Percentiles rank a stretch among this genome's conserved stretches.
These are phyloP conservation scores for Erigeron canadensis DNA, from an alignment of 129 eudicot species.

Conservation along the genomic window DNA sequence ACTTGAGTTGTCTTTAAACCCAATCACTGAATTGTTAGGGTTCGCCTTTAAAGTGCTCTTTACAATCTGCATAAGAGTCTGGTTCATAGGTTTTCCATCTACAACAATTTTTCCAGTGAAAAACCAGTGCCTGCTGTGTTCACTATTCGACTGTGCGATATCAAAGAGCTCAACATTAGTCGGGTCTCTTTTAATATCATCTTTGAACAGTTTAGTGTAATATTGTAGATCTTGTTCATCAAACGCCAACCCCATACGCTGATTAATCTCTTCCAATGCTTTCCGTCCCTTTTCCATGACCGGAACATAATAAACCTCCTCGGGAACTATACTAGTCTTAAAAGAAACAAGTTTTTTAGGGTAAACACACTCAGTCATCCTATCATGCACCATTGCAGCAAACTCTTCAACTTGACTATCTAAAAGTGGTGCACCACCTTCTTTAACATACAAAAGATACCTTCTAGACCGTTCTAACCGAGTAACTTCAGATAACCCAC, in stretches of 20 bases:
- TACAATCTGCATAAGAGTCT: conserved; percentile 83
- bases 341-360: conserved; percentile 58
- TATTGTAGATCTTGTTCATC: conserved; percentile 93
- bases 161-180: conserved; percentile 92
- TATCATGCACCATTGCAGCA: conserved; percentile 84
- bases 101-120: conserved; percentile 79
- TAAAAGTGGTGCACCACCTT: conserved; percentile 36
- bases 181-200: conserved; percentile 83
- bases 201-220: conserved; percentile 71
- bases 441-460: conserved; percentile 53
- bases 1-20: conserved; percentile 94
- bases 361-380: conserved; percentile 92
- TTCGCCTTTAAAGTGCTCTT: conserved; percentile 79
- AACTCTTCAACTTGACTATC: conserved; percentile 74
- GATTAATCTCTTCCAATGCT: conserved; percentile 78
- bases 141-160: conserved; percentile 94
- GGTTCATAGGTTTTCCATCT: conserved; percentile 68
- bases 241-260: conserved; percentile 84
- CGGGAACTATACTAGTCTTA: conserved; percentile 66
- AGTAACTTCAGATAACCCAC: conserved; percentile 74
- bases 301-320: conserved; percentile 65
- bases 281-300: conserved; percentile 82
- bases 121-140: conserved; percentile 97
- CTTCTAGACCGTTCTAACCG: conserved; percentile 85
- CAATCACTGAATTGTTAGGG: conserved; percentile 90